phyloP scores from a whole-genome alignment of 371 early-diverging fungal species.

The Chytridium lagenaria region DNA sequence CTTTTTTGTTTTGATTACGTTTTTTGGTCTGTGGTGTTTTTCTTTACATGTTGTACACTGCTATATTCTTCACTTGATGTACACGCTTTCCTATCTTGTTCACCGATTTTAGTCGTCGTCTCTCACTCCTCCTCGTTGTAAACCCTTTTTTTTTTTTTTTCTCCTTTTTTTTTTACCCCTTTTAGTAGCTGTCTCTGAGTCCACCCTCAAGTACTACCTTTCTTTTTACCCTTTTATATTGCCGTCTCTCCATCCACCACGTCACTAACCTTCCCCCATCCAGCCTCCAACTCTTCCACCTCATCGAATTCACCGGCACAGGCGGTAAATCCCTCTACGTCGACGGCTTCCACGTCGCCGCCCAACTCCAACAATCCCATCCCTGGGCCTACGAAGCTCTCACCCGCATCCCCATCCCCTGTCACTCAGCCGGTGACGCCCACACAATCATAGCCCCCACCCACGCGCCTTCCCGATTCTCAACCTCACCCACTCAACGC shows the following conservation, averaged over 20 bases:
- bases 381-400: conserved; percentile 73
- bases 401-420: conserved; percentile 63
- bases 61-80: too few relatives aligned
- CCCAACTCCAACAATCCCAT: conserved; percentile 61
- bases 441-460: conserved; percentile 71
- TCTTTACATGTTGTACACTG: too few relatives aligned
- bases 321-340: conserved; percentile 86
- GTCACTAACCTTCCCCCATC: not conserved
- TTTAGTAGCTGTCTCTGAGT: not conserved
- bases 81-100: too few relatives aligned
- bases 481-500: conserved; percentile 54
- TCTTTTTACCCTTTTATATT: too few relatives aligned
- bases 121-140: too few relatives aligned
- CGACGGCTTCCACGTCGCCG: conserved; percentile 81
- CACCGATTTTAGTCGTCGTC: too few relatives aligned
- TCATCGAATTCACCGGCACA: conserved; percentile 71
- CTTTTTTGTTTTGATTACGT: too few relatives aligned
- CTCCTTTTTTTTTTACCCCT: too few relatives aligned
- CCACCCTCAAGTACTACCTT: not conserved
- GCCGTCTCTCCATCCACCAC: not conserved
- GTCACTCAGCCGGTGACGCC: conserved; percentile 87
- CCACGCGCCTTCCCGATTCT: conserved; percentile 69
- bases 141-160: too few relatives aligned
- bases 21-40: too few relatives aligned
- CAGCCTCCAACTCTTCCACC: conserved; percentile 86